These are phyloP conservation scores for Teunomyces cretensis DNA, from an alignment of 805 yeast genomes.

Conservation along the genomic window DNA sequence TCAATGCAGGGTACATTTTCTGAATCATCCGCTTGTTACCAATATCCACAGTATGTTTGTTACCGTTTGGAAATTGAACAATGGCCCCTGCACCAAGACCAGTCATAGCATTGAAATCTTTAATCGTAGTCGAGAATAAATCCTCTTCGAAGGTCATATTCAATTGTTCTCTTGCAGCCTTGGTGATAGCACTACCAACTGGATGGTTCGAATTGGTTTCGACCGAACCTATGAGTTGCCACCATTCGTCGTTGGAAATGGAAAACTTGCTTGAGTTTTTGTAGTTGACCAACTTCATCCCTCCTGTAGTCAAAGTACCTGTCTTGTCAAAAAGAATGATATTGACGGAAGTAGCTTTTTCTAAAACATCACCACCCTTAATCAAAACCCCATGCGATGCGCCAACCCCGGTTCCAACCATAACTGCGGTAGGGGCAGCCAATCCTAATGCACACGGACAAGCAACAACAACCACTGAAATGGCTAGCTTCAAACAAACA, in stretches of 20 bases:
- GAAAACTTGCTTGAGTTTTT: constrained; percentile 18
- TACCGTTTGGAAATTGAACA: constrained; percentile 28
- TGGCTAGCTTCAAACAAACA: constrained; percentile 74
- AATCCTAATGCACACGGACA: constrained; percentile 98
- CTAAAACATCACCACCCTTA: constrained; percentile 90
- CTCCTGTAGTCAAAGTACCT: constrained; percentile 89
- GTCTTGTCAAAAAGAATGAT: constrained; percentile 89
- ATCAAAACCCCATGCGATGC: constrained; percentile 86
- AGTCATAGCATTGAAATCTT: constrained; percentile 35
- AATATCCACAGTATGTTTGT: constrained; percentile 35
- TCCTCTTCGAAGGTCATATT: constrained; percentile 33
- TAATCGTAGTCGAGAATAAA: constrained; percentile 27
- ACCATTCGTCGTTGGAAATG: constrained; percentile 30
- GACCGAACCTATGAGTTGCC: constrained; percentile 56
- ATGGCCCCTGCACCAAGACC: constrained; percentile 49
- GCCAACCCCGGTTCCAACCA: constrained; percentile 98
- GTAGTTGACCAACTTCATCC: constrained; percentile 49
- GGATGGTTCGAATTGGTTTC: constrained; percentile 87
- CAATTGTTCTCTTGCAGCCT: constrained; percentile 27
- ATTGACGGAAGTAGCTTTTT: constrained; percentile 62
- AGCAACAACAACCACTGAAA: constrained; percentile 93
- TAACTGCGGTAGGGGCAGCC: constrained; percentile 97
- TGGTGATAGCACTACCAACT: constrained; percentile 68
- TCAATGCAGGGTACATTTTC: constrained; percentile 16
- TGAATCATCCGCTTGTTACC: constrained; percentile 54